These are phyloP conservation scores for Lotmaria passim DNA, from an alignment of 208 protist species.

Conservation along the genomic window DNA sequence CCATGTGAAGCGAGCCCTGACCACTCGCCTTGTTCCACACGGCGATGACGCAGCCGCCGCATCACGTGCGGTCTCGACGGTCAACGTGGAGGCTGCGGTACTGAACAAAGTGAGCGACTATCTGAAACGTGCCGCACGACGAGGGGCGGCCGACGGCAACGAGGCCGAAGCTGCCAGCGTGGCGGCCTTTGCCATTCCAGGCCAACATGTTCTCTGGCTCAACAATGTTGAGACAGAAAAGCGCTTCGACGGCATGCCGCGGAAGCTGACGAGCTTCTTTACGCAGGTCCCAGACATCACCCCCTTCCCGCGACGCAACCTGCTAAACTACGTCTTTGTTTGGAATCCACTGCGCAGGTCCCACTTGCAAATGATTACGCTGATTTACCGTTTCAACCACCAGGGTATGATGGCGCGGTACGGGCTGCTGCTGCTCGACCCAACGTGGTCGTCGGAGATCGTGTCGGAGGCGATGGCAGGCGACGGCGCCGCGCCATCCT, in stretches of 20 bases:
- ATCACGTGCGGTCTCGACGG: neutral
- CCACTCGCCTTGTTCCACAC: neutral
- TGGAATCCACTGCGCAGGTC: constrained; percentile 21
- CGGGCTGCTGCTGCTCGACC: constrained; percentile 30
- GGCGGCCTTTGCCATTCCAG: constrained; percentile 24
- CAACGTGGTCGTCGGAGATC: constrained; percentile 23
- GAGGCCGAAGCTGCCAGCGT: neutral
- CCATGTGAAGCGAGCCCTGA: constrained; percentile 3
- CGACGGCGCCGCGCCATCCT: neutral
- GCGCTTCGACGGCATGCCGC: constrained; percentile 19
- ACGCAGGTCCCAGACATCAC: constrained; percentile 2
- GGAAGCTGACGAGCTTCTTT: constrained; percentile 15
- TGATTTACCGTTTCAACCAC: constrained; percentile 7
- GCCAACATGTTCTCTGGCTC: constrained; percentile 31
- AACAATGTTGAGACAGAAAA: constrained; percentile 45
- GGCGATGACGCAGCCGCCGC: neutral
- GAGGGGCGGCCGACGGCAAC: neutral
- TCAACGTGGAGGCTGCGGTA: neutral
- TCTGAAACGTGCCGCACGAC: constrained; percentile 12
- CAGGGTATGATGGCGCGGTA: constrained; percentile 25
- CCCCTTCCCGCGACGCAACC: constrained; percentile 27
- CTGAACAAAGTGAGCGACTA: constrained; percentile 21
- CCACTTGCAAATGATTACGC: constrained; percentile 13
- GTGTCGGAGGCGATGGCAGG: neutral
- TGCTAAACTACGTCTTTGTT: constrained; percentile 30